Conservation (phyloP, 1,139 yeast genomes). For the Trichomonascaceae sp. region DNA sequence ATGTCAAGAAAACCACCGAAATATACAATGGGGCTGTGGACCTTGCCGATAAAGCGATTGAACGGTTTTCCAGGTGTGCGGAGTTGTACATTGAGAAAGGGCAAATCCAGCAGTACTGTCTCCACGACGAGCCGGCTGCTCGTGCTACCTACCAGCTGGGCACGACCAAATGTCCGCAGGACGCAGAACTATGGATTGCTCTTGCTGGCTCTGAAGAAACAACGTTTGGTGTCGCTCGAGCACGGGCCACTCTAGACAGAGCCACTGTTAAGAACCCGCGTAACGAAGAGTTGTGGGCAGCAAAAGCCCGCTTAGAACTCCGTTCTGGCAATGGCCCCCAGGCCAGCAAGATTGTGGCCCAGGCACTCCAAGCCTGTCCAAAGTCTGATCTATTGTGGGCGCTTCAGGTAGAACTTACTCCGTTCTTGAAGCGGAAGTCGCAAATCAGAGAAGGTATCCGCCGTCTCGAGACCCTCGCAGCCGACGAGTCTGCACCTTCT, state of each 20-base stretch:
- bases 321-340: constrained; percentile 36
- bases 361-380: constrained; percentile 51
- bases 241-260: constrained; percentile 61
- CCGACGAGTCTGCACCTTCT: too few species aligned
- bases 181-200: constrained; percentile 41
- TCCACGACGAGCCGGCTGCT: constrained; percentile 29
- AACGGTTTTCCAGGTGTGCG: constrained; percentile 32
- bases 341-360: constrained; percentile 43
- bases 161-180: constrained; percentile 33
- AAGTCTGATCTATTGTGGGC: constrained; percentile 50
- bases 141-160: constrained; percentile 39
- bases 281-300: constrained; percentile 42
- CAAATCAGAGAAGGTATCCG: constrained; percentile 62
- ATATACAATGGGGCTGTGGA: constrained; percentile 26
- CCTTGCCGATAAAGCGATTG: constrained; percentile 34
- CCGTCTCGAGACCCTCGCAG: constrained; percentile 49
- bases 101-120: constrained; percentile 35
- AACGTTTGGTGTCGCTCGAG: constrained; percentile 36
- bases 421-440: constrained; percentile 42
- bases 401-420: constrained; percentile 38
- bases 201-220: constrained; percentile 39
- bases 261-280: constrained; percentile 44
- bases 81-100: constrained; percentile 49
- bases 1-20: constrained; percentile 2
- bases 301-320: constrained; percentile 46